Evolutionary conservation across 2,329 filamentous ascomycete species (phyloP), one percentile per base, ranked within the genome.

Genomic region (Tetracladium maxilliforme): DNA sequence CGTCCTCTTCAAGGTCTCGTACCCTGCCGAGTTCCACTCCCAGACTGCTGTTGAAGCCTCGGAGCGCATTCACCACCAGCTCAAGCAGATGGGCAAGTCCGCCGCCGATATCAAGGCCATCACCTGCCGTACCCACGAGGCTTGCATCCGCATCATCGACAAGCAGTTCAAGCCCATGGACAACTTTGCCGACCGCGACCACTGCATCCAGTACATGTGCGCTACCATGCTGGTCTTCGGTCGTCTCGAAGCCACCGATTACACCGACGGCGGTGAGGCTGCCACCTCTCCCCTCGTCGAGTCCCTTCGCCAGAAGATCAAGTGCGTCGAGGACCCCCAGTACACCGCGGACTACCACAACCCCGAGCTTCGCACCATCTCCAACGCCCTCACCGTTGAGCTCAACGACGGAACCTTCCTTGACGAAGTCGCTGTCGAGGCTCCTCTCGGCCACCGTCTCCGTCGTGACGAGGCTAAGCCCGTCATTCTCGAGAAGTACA

Each of bases 101-200:
- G 84, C 86, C 29, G 79, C 77, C 40, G 87, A 98, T 53, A 92
- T 98, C 62, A 87, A 92, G 62, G 68, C 69, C 33, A 71, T 98
- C 44, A 84, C 78, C 41, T 93, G 87, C 71, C 78, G 90, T 43
- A 98, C 90, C 7, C 90, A 98, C 61, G 90, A 98, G 59, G 90
- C 90, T 30, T 95, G 90, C 62, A 72, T 98, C 49, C 84, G 90
- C 45, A 98, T 98, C 58, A 98, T 98, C 45, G 90, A 98, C 70
- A 98, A 98, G 70, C 90, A 98, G 61, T 92, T 93, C 70, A 95
- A 94, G 70, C 76, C 86, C 42, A 92, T 98, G 82, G 86, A 94
- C 65, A 98, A 98, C 73, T 98, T 95, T 48, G 90, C 90, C 47
- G 90, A 98, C 60, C 84, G 90, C 47, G 90, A 98, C 58, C 90